These are phyloP conservation scores for Pythium coloratum DNA, from an alignment of 352 stramenopile genomes.

Conservation along the genomic window DNA sequence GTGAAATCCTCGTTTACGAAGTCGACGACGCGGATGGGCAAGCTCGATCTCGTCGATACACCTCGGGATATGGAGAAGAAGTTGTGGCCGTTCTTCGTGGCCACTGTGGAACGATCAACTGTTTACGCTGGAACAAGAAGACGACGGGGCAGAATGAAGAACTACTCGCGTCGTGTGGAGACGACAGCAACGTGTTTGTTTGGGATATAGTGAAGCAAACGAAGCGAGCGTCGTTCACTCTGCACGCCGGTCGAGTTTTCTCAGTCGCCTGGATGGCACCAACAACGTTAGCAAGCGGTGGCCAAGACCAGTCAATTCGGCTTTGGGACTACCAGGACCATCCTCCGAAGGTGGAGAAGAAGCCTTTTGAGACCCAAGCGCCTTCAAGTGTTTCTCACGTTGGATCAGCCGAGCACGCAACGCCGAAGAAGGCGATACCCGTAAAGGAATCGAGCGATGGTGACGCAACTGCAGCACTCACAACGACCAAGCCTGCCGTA, in stretches of 20 bases:
- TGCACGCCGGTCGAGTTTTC: slow-evolving; percentile 57
- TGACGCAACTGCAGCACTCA: not conserved
- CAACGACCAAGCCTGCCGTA: not conserved
- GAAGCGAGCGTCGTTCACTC: slow-evolving; percentile 34
- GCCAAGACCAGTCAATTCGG: slow-evolving; percentile 70
- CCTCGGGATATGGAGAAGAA: slow-evolving; percentile 19
- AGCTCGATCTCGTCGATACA: not conserved
- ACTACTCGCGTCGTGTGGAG: slow-evolving; percentile 52
- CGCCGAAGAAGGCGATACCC: not conserved
- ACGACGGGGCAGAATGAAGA: not conserved
- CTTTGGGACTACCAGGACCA: slow-evolving; percentile 40
- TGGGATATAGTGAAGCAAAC: slow-evolving; percentile 39
- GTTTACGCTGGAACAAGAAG: slow-evolving; percentile 39
- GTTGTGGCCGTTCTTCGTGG: slow-evolving; percentile 32
- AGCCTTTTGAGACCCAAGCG: not conserved
- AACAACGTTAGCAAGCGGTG: slow-evolving; percentile 48
- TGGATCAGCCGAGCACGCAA: not conserved
- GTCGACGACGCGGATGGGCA: not conserved
- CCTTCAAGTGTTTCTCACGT: not conserved
- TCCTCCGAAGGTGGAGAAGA: not conserved
- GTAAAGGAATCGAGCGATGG: not conserved
- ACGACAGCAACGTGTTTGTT: slow-evolving; percentile 55
- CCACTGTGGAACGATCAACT: slow-evolving; percentile 48
- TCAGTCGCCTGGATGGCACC: slow-evolving; percentile 54
- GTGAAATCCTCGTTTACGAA: slow-evolving; percentile 59